These are phyloP conservation scores for Tetrahymena malaccensis DNA, from an alignment of 73 alveolate genomes.

Conservation along the genomic window DNA sequence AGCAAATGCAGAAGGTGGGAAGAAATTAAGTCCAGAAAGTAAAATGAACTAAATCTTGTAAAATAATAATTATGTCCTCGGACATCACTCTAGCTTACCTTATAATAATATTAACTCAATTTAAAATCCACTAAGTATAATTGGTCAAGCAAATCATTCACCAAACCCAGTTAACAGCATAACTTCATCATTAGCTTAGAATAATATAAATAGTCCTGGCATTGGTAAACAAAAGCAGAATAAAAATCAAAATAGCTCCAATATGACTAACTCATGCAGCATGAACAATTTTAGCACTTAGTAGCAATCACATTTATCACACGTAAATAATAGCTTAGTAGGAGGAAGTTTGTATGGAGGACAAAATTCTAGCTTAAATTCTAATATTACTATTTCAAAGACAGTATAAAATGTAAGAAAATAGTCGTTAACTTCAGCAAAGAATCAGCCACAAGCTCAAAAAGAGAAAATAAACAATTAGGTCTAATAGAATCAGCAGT, in stretches of 20 bases:
- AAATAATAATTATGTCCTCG: background rate
- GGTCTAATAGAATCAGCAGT: background rate
- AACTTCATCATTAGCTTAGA: background rate
- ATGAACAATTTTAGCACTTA: background rate
- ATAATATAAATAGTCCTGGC: background rate
- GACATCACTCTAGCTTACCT: background rate
- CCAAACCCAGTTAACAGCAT: background rate
- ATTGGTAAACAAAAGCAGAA: background rate
- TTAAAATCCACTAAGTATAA: background rate
- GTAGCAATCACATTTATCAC: background rate
- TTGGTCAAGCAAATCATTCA: background rate
- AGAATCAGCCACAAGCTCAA: background rate
- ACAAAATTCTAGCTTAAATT: background rate
- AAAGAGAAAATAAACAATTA: background rate
- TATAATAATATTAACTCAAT: background rate
- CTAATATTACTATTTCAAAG: background rate
- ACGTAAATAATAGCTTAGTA: background rate
- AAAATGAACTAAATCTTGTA: background rate
- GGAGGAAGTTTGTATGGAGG: background rate
- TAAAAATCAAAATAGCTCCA: background rate
- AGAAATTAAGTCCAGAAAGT: background rate
- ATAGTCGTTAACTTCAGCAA: background rate
- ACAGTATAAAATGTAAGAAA: background rate
- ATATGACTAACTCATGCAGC: background rate
- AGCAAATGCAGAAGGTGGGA: background rate